A percentile compares a stretch with the other conserved stretches of the same genome.
Conservation (phyloP, 345 rosid genomes). For the Pseudoturritis turrita region DNA sequence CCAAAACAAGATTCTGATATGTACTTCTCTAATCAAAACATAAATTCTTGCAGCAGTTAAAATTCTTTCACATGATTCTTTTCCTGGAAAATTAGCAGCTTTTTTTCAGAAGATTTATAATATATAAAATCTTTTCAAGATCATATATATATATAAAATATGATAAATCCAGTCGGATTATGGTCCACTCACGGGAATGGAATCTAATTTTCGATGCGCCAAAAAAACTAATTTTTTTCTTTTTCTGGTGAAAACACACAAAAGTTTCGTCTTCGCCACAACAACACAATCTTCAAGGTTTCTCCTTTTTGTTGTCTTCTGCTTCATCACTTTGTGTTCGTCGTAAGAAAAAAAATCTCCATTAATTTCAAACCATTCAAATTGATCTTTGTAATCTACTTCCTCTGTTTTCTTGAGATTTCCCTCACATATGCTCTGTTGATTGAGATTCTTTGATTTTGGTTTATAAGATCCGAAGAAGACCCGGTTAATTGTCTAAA, state of each 20-base stretch:
- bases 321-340: slow-evolving; percentile 9
- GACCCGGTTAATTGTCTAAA: background rate
- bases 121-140: background rate
- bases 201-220: slow-evolving; percentile 20
- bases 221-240: background rate
- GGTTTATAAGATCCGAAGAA: background rate
- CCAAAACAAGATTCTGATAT: background rate
- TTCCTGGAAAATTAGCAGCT: background rate
- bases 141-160: background rate
- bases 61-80: background rate
- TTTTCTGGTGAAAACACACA: slow-evolving; percentile 4
- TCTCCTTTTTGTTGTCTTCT: slow-evolving; percentile 27
- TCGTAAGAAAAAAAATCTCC: background rate
- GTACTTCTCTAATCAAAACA: background rate
- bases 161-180: background rate
- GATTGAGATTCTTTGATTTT: background rate
- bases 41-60: background rate
- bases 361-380: slow-evolving; percentile 9
- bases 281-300: slow-evolving; percentile 26
- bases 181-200: slow-evolving; percentile 34
- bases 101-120: slow-evolving; percentile 3
- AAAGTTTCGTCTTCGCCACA: slow-evolving; percentile 18
- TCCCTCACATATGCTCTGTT: background rate
- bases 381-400: background rate
- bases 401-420: slow-evolving; percentile 2